A percentile compares a stretch with the other conserved stretches of the same genome.
Conservation (phyloP, 2,329 filamentous ascomycete genomes). For the Calycina herbarum region DNA sequence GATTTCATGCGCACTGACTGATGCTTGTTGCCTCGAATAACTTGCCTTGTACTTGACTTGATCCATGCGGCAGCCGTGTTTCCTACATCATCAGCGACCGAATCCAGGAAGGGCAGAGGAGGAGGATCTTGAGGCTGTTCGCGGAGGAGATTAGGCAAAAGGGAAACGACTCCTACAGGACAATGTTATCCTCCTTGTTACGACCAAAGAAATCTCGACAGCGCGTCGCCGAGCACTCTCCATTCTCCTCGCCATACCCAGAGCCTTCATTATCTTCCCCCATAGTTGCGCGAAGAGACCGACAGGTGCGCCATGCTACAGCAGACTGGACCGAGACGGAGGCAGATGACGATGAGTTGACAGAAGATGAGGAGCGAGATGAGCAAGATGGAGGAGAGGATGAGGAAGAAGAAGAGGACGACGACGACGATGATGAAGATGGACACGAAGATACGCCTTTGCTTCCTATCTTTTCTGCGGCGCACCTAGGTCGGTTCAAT, state of each 20-base stretch:
- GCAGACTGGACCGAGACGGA: slow-evolving; percentile 67
- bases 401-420: slow-evolving; percentile 36
- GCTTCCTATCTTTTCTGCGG: slow-evolving; percentile 78
- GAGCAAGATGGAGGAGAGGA: slow-evolving; percentile 31
- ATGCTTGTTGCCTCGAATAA: background rate
- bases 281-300: slow-evolving; percentile 23
- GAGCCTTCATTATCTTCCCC: slow-evolving; percentile 32
- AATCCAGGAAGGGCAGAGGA: slow-evolving; percentile 12
- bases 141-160: slow-evolving; percentile 6
- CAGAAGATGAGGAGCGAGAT: slow-evolving; percentile 22
- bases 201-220: slow-evolving; percentile 37
- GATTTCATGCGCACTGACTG: slow-evolving; percentile 4
- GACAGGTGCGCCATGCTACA: slow-evolving; percentile 45
- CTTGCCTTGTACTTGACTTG: slow-evolving; percentile 2
- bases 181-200: slow-evolving; percentile 41
- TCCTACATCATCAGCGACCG: slow-evolving; percentile 9
- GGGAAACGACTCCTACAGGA: background rate
- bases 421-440: slow-evolving; percentile 42
- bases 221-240: slow-evolving; percentile 33
- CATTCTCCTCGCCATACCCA: slow-evolving; percentile 37
- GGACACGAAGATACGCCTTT: slow-evolving; percentile 48
- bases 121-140: slow-evolving; percentile 11
- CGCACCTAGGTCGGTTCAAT: slow-evolving; percentile 64
- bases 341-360: slow-evolving; percentile 44
- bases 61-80: slow-evolving; percentile 11